Evolutionary conservation across 78 protist species (phyloP).

Genomic region (Polysphondylium violaceum): DNA sequence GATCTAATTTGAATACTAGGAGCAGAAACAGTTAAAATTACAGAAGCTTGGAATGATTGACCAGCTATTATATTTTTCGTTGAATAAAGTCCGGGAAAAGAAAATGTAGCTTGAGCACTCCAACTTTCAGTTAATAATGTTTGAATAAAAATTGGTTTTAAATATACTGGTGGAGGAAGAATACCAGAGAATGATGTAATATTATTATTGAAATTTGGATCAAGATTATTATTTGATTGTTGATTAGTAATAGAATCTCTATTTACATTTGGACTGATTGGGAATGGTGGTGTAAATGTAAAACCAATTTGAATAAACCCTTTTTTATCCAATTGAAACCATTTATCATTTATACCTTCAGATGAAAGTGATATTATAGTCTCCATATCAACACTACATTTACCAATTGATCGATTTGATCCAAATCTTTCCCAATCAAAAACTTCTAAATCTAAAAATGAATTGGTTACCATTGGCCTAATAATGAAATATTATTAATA

Average conservation of each 20-base stretch:
- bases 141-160: constrained; percentile 17
- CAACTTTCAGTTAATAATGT: not conserved
- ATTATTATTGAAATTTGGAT: not conserved
- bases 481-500: not conserved
- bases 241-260: not conserved
- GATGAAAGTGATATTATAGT: not conserved
- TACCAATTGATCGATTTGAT: not conserved
- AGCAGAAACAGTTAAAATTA: constrained; percentile 1
- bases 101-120: not conserved
- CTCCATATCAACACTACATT: not conserved
- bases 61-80: not conserved
- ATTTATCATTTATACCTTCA: constrained; percentile 4
- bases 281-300: constrained; percentile 45
- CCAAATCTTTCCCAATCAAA: constrained; percentile 60
- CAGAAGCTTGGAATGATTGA: not conserved
- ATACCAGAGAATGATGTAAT: not conserved
- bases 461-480: not conserved
- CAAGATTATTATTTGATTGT: not conserved
- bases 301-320: constrained; percentile 16
- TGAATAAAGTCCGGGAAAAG: constrained; percentile 13
- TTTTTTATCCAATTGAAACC: constrained; percentile 22
- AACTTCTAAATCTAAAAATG: not conserved
- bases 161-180: constrained; percentile 28
- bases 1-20: constrained; percentile 25
- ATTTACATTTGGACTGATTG: too few species aligned